A percentile compares a stretch with the other conserved stretches of the same genome.
Conservation (phyloP, 441 rosid species). For the Manihot esculenta region DNA sequence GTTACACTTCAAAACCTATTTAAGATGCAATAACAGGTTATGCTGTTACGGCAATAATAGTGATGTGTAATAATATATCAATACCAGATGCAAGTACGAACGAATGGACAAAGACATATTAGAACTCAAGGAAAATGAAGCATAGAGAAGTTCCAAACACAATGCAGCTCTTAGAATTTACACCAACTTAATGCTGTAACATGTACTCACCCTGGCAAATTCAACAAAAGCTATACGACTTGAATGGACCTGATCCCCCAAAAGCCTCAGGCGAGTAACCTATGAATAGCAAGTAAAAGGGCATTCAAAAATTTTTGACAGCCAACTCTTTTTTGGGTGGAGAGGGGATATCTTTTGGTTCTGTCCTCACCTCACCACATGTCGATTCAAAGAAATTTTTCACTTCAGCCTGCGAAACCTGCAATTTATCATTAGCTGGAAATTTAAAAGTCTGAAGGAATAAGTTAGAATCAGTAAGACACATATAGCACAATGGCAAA, state of each 20-base stretch:
- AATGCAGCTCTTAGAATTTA: background rate
- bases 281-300: conserved; percentile 28
- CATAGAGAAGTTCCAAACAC: conserved; percentile 1
- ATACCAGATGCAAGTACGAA: background rate
- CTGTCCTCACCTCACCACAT: conserved; percentile 76
- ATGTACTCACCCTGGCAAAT: conserved; percentile 46
- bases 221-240: conserved; percentile 58
- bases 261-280: conserved; percentile 67
- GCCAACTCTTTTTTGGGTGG: conserved; percentile 1
- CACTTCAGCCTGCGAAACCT: conserved; percentile 83
- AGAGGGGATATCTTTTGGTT: conserved; percentile 10
- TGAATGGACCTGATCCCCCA: conserved; percentile 50
- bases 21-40: background rate
- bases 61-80: background rate
- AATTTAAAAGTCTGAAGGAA: background rate
- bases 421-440: conserved; percentile 20
- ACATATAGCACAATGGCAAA: background rate
- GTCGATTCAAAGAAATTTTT: conserved; percentile 76
- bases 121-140: background rate
- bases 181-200: conserved; percentile 1
- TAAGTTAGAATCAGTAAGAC: background rate
- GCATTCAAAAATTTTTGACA: background rate
- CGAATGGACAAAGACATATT: background rate
- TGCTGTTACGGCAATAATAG: background rate
- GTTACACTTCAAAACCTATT: background rate